phyloP scores from a whole-genome alignment of 306 rosid genomes.

The Fragaria vesca region DNA sequence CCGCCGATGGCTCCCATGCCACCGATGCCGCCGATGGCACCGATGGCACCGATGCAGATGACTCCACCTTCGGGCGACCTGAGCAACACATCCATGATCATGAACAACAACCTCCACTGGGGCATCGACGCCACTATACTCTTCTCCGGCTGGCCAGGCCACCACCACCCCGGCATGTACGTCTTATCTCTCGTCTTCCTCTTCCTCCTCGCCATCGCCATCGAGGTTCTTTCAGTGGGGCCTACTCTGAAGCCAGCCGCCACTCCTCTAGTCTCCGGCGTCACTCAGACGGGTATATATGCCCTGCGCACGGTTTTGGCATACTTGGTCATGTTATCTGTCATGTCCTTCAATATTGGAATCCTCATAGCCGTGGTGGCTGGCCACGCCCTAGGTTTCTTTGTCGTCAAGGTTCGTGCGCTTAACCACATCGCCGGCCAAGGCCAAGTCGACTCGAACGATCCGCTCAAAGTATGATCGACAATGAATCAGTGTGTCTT shows the following conservation, averaged over 20 bases:
- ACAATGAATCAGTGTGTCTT: not conserved
- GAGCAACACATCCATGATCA: slow-evolving; percentile 35
- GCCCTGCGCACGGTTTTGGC: slow-evolving; percentile 44
- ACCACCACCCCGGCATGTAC: slow-evolving; percentile 53
- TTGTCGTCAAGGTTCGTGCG: slow-evolving; percentile 26
- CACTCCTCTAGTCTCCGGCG: slow-evolving; percentile 23
- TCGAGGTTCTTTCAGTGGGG: slow-evolving; percentile 56
- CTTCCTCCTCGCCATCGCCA: slow-evolving; percentile 48
- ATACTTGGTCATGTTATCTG: slow-evolving; percentile 65
- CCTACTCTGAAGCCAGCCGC: slow-evolving; percentile 31
- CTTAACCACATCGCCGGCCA: slow-evolving; percentile 9
- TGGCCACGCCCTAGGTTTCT: slow-evolving; percentile 47
- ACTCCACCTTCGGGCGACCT: slow-evolving; percentile 23
- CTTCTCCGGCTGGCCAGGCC: slow-evolving; percentile 66
- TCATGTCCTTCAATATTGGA: slow-evolving; percentile 73
- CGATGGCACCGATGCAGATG: not conserved
- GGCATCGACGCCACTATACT: slow-evolving; percentile 47
- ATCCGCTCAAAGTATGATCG: slow-evolving; percentile 13
- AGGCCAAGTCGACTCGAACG: not conserved
- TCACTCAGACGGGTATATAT: slow-evolving; percentile 43
- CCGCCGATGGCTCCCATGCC: no score
- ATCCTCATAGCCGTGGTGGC: slow-evolving; percentile 58
- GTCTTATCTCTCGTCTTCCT: slow-evolving; percentile 55
- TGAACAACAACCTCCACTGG: slow-evolving; percentile 59
- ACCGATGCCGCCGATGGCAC: not conserved